Base-by-base conservation (phyloP, 2,329 filamentous ascomycete genomes). In the Stemphylium beticola region DNA sequence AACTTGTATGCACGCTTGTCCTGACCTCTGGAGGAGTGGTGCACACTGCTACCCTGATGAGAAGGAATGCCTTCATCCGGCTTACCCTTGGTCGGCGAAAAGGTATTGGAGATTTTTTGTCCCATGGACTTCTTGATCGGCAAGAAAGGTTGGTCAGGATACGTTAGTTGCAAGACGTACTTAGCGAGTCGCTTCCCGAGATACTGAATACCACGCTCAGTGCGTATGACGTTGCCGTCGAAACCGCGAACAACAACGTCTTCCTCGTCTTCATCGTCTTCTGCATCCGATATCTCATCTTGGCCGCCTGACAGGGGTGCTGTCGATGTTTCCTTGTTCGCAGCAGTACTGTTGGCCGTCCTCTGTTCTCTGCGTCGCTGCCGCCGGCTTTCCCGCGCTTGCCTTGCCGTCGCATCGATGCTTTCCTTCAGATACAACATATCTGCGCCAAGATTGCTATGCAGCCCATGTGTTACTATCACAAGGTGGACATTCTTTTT, bases 391-490 rank as follows among this genome's bases (percentile, higher is more conserved):
- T 86, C 78, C 64, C 88, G 87, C 24, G 91, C 89, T 71, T 93
- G 87, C 65, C 81, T 88, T 4, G 88, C 89, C 2, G 91, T 87
- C 24, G 87, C 86, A 77, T 99, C 95, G 58, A 99, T 98, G 75
- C 92, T 96, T 76, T 99, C 95, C 72, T 99, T 99, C 74, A 99
- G 78, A 72, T 91, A 99, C 17, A 99, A 81, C 95, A 99, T 96
- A 73, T 99, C 95, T 18, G 92, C 90, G 4, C 95, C 92, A 11
- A 97, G 82, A 73, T 99, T 99, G 76, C 93, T 96, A 75, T 99
- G 95, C 60, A 99, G 76, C 0, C 95, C 95, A 77, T 99, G 95
- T 0, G 95, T 98, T 44, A 99, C 78, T 31, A 99, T 82, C 20
- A 99, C 95, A 37, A 99, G 80, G 72, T 99, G 95, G 2, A 99